phyloP scores from a whole-genome alignment of 495 filamentous ascomycete genomes.

The Penicillium ochrochloron region DNA sequence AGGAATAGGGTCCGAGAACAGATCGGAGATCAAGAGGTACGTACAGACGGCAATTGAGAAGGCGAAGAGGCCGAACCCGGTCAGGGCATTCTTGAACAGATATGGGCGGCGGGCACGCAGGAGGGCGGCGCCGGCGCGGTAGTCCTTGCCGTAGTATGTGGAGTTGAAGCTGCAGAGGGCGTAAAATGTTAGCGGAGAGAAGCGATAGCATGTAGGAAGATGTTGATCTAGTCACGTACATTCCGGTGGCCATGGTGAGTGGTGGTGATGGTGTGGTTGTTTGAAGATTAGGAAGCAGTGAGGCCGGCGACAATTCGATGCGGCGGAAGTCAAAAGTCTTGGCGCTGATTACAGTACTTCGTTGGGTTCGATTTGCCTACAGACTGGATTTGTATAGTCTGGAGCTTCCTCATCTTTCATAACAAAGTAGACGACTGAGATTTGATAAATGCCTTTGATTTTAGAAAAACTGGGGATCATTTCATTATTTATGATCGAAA shows the following conservation, averaged over 20 bases:
- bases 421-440: neutral
- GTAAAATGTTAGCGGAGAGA: constrained; percentile 18
- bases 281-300: constrained; percentile 6
- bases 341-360: constrained; percentile 20
- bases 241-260: constrained; percentile 47
- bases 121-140: constrained; percentile 79
- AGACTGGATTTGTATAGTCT: neutral
- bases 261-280: neutral
- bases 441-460: too few relatives aligned
- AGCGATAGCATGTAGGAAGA: neutral
- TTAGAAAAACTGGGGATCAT: too few relatives aligned
- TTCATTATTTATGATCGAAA: neutral
- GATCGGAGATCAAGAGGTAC: constrained; percentile 36
- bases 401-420: neutral
- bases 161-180: constrained; percentile 64
- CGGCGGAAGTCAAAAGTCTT: constrained; percentile 28
- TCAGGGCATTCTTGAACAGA: constrained; percentile 83
- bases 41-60: constrained; percentile 83
- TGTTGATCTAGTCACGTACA: constrained; percentile 36
- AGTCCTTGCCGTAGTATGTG: constrained; percentile 87
- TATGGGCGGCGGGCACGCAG: constrained; percentile 90
- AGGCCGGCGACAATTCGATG: constrained; percentile 17
- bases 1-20: neutral
- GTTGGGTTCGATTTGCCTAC: neutral
- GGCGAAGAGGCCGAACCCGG: constrained; percentile 68